phyloP scores from a whole-genome alignment of 345 rosid species.

The Salix purpurea region DNA sequence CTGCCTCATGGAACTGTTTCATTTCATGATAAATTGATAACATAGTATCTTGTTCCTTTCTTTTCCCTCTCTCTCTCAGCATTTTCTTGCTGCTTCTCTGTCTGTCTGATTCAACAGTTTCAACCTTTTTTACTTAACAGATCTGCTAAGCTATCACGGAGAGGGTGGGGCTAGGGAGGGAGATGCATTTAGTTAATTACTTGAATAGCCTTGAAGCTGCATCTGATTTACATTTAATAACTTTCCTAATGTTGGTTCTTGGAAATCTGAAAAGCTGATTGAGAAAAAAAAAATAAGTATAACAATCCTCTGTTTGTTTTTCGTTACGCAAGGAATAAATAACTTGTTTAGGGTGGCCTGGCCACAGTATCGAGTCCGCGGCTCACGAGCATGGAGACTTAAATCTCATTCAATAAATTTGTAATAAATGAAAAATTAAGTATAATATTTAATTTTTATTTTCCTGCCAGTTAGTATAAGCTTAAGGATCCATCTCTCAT shows the following conservation, averaged over 20 bases:
- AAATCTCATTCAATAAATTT: conserved; percentile 25
- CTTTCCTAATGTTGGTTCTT: conserved; percentile 4
- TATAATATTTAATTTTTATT: background rate
- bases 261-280: conserved; percentile 7
- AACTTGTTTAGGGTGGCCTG: conserved; percentile 34
- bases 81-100: conserved; percentile 1
- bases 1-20: background rate
- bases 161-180: background rate
- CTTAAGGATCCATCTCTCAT: too few species aligned
- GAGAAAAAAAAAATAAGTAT: background rate
- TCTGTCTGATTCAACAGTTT: background rate
- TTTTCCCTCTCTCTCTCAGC: background rate
- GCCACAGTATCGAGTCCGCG: conserved; percentile 13
- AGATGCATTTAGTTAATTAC: conserved; percentile 3
- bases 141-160: conserved; percentile 19
- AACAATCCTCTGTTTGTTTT: background rate
- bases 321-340: background rate
- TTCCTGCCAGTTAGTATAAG: too few species aligned
- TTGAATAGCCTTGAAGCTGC: conserved; percentile 2
- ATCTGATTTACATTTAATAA: conserved; percentile 14
- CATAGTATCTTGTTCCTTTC: background rate
- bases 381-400: conserved; percentile 21
- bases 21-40: background rate
- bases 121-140: conserved; percentile 11
- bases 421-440: conserved; percentile 13